Percentiles rank a stretch among this genome's conserved stretches.
Evolutionary conservation across 2,329 filamentous ascomycete genomes (phyloP).

Genomic region (Erysiphe pulchra): DNA sequence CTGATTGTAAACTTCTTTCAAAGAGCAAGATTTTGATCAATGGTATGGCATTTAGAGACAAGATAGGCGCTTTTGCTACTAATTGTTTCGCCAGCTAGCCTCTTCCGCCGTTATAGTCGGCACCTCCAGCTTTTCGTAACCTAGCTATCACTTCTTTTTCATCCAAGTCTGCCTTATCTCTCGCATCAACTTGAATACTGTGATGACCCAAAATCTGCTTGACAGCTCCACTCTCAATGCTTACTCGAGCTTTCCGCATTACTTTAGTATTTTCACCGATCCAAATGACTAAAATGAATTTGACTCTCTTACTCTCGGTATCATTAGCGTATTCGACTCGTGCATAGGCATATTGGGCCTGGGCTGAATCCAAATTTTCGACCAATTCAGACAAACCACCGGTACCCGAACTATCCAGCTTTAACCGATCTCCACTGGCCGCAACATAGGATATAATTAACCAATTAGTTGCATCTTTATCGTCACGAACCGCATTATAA

Average conservation of each 20-base stretch:
- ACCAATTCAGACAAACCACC: slow-evolving; percentile 34
- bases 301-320: slow-evolving; percentile 39
- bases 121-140: slow-evolving; percentile 39
- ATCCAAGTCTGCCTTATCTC: slow-evolving; percentile 31
- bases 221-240: slow-evolving; percentile 38
- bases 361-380: slow-evolving; percentile 22
- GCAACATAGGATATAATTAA: slow-evolving; percentile 35
- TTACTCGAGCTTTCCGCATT: slow-evolving; percentile 44
- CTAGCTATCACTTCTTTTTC: slow-evolving; percentile 33
- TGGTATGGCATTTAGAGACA: too few species aligned
- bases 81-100: slow-evolving; percentile 10
- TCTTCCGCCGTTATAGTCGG: slow-evolving; percentile 43
- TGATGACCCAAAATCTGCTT: slow-evolving; percentile 38
- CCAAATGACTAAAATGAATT: slow-evolving; percentile 43
- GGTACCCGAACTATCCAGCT: slow-evolving; percentile 28
- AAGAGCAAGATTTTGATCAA: too few species aligned
- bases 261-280: slow-evolving; percentile 38
- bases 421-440: slow-evolving; percentile 27
- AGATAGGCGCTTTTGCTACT: too few species aligned
- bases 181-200: slow-evolving; percentile 36
- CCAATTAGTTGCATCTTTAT: slow-evolving; percentile 41
- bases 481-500: slow-evolving; percentile 39
- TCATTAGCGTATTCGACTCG: slow-evolving; percentile 47
- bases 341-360: slow-evolving; percentile 15
- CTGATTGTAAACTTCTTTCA: too few species aligned